These are phyloP conservation scores for Penicillium sp. DNA, from an alignment of 2,329 filamentous ascomycete genomes.

Conservation along the genomic window DNA sequence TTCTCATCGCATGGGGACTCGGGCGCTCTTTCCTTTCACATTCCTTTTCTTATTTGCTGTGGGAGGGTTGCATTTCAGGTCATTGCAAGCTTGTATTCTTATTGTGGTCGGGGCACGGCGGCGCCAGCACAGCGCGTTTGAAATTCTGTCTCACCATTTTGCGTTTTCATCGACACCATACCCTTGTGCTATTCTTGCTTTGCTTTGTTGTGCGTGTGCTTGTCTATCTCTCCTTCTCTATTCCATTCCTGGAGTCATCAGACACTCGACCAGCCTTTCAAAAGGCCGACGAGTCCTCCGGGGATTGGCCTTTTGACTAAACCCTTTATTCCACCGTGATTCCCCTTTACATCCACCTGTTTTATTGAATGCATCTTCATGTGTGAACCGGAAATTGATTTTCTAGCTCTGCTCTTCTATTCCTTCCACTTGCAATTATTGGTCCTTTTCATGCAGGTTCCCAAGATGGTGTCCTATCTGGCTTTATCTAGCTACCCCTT, in stretches of 20 bases:
- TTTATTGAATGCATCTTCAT: conserved; percentile 26
- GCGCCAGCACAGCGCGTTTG: conserved; percentile 22
- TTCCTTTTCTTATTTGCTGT: conserved; percentile 31
- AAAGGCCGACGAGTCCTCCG: conserved; percentile 3
- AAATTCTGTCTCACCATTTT: conserved; percentile 24
- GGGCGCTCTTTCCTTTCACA: conserved; percentile 32
- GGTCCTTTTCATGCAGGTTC: conserved; percentile 13
- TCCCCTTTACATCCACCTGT: conserved; percentile 32
- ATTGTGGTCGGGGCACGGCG: conserved; percentile 28
- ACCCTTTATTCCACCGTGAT: conserved; percentile 26
- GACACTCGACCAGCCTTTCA: conserved; percentile 8
- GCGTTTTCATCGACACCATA: conserved; percentile 34
- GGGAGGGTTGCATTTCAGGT: conserved; percentile 37
- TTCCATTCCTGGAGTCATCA: conserved; percentile 3
- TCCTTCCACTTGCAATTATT: conserved; percentile 7
- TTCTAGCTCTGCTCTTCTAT: conserved; percentile 16
- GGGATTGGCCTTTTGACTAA: conserved; percentile 16
- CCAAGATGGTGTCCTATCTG: conserved; percentile 14
- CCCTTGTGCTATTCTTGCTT: conserved; percentile 32
- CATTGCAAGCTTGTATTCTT: conserved; percentile 32
- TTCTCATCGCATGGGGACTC: conserved; percentile 33
- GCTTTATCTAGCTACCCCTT: conserved; percentile 7
- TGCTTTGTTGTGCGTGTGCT: conserved; percentile 19
- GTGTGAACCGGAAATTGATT: conserved; percentile 30
- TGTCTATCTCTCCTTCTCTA: conserved; percentile 5